These are phyloP conservation scores for Nicotiana obtusifolia DNA, from an alignment of 257 asterid species.

Conservation along the genomic window DNA sequence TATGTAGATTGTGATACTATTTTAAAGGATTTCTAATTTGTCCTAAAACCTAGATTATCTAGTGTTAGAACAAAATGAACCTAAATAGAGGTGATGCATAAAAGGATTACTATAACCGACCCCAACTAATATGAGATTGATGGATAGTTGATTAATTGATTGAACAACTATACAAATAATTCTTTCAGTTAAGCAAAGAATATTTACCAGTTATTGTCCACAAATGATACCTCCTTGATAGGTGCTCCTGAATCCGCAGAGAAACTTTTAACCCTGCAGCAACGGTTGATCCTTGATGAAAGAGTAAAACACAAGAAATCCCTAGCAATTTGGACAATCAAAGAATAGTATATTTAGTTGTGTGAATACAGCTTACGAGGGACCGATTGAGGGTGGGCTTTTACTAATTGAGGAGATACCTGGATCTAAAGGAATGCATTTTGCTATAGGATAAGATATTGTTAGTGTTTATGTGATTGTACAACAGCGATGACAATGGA, in stretches of 20 bases:
- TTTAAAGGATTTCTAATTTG: not conserved
- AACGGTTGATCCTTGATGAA: not conserved
- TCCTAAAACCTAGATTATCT: not conserved
- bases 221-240: constrained; percentile 14
- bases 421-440: too few relatives aligned
- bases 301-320: not conserved
- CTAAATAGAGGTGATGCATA: not conserved
- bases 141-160: not conserved
- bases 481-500: not conserved
- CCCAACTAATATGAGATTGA: not conserved
- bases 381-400: not conserved
- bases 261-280: constrained; percentile 29
- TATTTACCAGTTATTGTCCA: constrained; percentile 31
- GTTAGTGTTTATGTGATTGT: not conserved
- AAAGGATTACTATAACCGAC: not conserved
- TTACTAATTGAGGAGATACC: too few relatives aligned
- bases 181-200: not conserved
- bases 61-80: not conserved
- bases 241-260: constrained; percentile 33
- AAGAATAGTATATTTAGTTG: not conserved
- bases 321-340: not conserved
- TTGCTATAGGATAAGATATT: too few relatives aligned
- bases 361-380: not conserved
- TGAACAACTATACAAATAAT: not conserved
- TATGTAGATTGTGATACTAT: not conserved